Conservation (phyloP, 352 stramenopile genomes). For the Phytophthora megakarya region DNA sequence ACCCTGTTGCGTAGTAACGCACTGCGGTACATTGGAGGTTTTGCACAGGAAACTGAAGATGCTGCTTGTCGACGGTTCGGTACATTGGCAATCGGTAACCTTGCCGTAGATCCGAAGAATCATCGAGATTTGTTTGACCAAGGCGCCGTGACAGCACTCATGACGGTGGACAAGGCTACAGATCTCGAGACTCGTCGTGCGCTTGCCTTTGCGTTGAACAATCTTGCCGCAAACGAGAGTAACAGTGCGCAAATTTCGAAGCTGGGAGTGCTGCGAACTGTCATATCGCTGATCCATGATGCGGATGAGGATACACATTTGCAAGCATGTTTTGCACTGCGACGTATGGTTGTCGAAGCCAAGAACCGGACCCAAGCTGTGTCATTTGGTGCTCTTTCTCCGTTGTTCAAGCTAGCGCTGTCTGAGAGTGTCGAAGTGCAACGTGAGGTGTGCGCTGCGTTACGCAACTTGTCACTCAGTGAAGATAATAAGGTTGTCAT, state of each 20-base stretch:
- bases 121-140: constrained; percentile 94
- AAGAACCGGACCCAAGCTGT: constrained; percentile 93
- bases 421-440: constrained; percentile 92
- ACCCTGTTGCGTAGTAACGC: constrained; percentile 88
- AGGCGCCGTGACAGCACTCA: constrained; percentile 87
- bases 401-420: constrained; percentile 86
- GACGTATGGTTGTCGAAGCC: constrained; percentile 91
- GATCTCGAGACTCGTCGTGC: constrained; percentile 92
- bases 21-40: constrained; percentile 87
- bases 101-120: constrained; percentile 87
- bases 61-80: constrained; percentile 88
- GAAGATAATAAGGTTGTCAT: constrained; percentile 95
- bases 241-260: constrained; percentile 90
- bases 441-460: constrained; percentile 90
- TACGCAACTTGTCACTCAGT: constrained; percentile 92
- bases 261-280: constrained; percentile 81
- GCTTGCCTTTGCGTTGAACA: constrained; percentile 95
- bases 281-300: constrained; percentile 89
- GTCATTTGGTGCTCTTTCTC: constrained; percentile 90
- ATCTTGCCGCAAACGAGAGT: constrained; percentile 90
- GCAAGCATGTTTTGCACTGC: constrained; percentile 91
- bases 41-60: constrained; percentile 85
- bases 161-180: constrained; percentile 82
- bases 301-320: constrained; percentile 93
- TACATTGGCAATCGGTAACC: constrained; percentile 91